These are phyloP conservation scores for Alectoria sarmentosa DNA, from an alignment of 495 filamentous ascomycete genomes.

Conservation along the genomic window DNA sequence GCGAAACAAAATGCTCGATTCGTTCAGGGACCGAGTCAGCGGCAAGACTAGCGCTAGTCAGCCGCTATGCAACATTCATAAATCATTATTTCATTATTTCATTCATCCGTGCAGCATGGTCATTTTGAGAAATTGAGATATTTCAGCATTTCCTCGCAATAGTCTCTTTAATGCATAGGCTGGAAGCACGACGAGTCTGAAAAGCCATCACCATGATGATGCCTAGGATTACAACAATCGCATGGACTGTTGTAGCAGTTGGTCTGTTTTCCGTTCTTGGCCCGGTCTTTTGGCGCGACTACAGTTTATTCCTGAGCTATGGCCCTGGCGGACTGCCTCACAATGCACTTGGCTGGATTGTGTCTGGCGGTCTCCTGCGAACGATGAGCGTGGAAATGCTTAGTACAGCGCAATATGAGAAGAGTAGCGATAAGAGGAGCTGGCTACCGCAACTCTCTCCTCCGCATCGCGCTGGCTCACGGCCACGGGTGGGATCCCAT, in stretches of 20 bases:
- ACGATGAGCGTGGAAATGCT: slow-evolving; percentile 5
- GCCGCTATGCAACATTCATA: too few relatives aligned
- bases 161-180: neutral
- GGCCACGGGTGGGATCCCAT: neutral
- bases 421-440: slow-evolving; percentile 1
- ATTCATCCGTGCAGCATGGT: neutral
- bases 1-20: neutral
- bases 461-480: neutral
- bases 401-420: neutral
- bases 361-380: neutral
- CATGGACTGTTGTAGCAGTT: neutral
- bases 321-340: slow-evolving; percentile 21
- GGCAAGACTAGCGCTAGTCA: neutral
- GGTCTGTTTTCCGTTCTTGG: neutral
- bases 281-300: neutral
- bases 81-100: too few relatives aligned
- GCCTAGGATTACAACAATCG: neutral
- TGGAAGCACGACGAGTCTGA: neutral
- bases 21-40: neutral
- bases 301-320: neutral
- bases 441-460: neutral
- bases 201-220: neutral
- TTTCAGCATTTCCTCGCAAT: neutral
- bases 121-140: neutral
- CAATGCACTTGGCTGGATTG: neutral